Percentiles rank a stretch among this genome's conserved stretches.
These are phyloP conservation scores for Hypoxylon rickii DNA, from an alignment of 495 filamentous ascomycete species.

Conservation along the genomic window DNA sequence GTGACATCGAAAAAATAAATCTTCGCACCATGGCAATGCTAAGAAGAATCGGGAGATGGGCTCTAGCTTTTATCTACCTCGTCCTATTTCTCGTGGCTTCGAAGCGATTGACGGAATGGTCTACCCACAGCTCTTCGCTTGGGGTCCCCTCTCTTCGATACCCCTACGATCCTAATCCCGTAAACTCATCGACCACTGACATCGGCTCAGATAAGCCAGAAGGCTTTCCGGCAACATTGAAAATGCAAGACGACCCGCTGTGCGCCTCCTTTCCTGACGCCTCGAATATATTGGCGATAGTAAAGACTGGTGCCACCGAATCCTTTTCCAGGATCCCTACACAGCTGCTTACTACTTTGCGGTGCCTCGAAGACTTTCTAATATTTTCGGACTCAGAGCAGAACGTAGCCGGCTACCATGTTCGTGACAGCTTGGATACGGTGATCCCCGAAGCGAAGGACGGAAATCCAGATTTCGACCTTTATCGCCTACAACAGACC, in stretches of 20 bases:
- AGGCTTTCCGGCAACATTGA: background rate
- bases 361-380: conserved; percentile 57
- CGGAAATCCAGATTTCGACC: conserved; percentile 55
- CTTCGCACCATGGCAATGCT: conserved; percentile 32
- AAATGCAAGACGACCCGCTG: conserved; percentile 13
- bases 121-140: conserved; percentile 7
- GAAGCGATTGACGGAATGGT: conserved; percentile 36
- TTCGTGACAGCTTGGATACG: conserved; percentile 58
- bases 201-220: background rate
- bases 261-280: conserved; percentile 46
- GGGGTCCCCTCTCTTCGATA: conserved; percentile 12
- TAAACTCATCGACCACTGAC: conserved; percentile 19
- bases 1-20: no score
- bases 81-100: conserved; percentile 37
- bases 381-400: conserved; percentile 64
- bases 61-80: conserved; percentile 30
- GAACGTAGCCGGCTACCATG: conserved; percentile 49
- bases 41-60: conserved; percentile 20
- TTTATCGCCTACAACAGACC: conserved; percentile 55
- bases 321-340: conserved; percentile 57
- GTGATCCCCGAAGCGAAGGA: conserved; percentile 43
- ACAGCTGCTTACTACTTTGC: conserved; percentile 58
- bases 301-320: conserved; percentile 64
- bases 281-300: conserved; percentile 49
- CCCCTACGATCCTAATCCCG: conserved; percentile 20